A percentile compares a stretch with the other conserved stretches of the same genome.
phyloP scores from a whole-genome alignment of 306 rosid genomes.

The Argentina anserina region DNA sequence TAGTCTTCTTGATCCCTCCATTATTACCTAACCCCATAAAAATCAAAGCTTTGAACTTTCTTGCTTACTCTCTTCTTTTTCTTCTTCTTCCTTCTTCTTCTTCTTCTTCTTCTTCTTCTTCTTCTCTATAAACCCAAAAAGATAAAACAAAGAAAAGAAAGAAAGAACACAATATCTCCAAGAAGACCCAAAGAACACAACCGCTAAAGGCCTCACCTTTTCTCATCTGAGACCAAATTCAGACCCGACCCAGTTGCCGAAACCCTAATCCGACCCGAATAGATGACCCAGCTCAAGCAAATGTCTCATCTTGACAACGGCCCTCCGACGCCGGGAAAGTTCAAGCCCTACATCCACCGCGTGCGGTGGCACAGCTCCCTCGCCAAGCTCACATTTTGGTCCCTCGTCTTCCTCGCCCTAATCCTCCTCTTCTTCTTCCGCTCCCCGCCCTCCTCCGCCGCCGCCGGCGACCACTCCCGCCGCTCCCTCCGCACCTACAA shows the following conservation, averaged over 20 bases:
- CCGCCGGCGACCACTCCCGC: slow-evolving; percentile 65
- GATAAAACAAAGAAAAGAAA: slow-evolving; percentile 19
- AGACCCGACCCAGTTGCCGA: slow-evolving; percentile 7
- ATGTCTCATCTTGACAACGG: slow-evolving; percentile 72
- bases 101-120: slow-evolving; percentile 26
- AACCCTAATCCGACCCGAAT: slow-evolving; percentile 31
- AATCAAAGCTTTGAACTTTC: slow-evolving; percentile 24
- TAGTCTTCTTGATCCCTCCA: neutral
- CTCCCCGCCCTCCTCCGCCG: slow-evolving; percentile 51
- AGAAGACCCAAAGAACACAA: slow-evolving; percentile 44
- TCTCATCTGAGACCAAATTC: slow-evolving; percentile 13
- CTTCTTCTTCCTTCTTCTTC: slow-evolving; percentile 23
- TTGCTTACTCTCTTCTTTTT: slow-evolving; percentile 23
- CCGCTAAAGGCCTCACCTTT: slow-evolving; percentile 19
- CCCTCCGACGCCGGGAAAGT: slow-evolving; percentile 91
- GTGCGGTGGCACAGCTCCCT: slow-evolving; percentile 71
- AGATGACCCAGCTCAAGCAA: slow-evolving; percentile 54
- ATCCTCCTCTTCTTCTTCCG: slow-evolving; percentile 81
- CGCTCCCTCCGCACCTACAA: slow-evolving; percentile 64
- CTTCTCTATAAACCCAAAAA: slow-evolving; percentile 30
- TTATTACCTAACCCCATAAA: neutral
- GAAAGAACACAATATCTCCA: slow-evolving; percentile 37
- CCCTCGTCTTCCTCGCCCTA: slow-evolving; percentile 58
- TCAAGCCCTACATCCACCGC: slow-evolving; percentile 76
- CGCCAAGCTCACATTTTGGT: slow-evolving; percentile 79